Base-by-base conservation (phyloP, 352 stramenopile genomes). In the Globisporangium radiosum region DNA sequence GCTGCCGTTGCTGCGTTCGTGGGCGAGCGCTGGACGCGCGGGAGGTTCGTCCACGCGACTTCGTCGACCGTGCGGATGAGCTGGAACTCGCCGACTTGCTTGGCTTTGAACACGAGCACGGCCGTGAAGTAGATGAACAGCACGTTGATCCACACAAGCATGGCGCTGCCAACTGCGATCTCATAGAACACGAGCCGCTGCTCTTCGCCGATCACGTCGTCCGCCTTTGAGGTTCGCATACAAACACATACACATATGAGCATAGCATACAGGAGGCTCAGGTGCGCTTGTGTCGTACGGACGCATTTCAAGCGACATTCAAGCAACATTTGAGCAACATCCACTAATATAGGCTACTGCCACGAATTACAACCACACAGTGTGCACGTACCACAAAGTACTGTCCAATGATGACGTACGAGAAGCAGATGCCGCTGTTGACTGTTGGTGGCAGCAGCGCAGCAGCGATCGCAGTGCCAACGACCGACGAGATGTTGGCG, bases 41-140 rank as follows among this genome's bases (percentile, higher is more conserved):
- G 85, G 52, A 94, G 54, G 55, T 94, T 91, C 47, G 76, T 79
- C 85, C 85, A 94, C n/a, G 80, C 67, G 37, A 62, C 76, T 66
- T 94, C 81, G 47, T 92, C 85, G 38, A 92, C 72, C 13, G 71
- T 75, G 14, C 85, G 82, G 53, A 94, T 89, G 15, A 94, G 66
- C 60, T 92, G 82, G 58, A 94, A 94, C 54, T 90, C 81, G 54
- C 85, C 85, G 0, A 94, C 82, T 45, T 90, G 78, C 63, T 95
- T 95, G 56, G 92, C 85, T 62, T 95, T 95, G 66, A 95, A 95
- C 13, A 95, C 81, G n/a, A 92, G 50, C 17, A 93, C 83, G 33
- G 85, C 85, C 36, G 80, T 89, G 53, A 92, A 70, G 70, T 94
- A 94, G 60, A 94, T 94, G 57, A 94, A 88, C 65, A 92, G 68